Percentiles rank a stretch among this genome's conserved stretches.
phyloP scores from a whole-genome alignment of 108 stramenopile genomes.

The Cyclotella distinguenda region DNA sequence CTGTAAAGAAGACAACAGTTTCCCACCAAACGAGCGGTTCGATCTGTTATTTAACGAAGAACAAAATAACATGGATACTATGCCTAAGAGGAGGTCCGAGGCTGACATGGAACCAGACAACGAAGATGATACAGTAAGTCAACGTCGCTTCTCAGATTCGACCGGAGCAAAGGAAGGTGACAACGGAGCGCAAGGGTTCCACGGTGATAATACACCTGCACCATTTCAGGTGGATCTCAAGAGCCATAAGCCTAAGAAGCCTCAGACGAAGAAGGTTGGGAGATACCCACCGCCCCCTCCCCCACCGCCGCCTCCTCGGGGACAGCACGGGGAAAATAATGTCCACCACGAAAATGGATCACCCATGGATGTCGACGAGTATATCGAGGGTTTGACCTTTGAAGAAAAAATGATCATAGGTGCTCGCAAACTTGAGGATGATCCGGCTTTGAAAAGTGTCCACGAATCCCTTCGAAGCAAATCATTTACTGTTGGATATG shows the following conservation, averaged over 20 bases:
- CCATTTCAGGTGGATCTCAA: constrained; percentile 25
- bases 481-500: constrained; percentile 30
- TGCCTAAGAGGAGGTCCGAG: not conserved
- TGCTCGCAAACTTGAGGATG: constrained; percentile 18
- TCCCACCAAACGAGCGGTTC: no score
- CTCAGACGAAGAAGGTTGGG: constrained; percentile 8
- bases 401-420: constrained; percentile 34
- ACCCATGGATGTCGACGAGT: constrained; percentile 38
- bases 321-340: constrained; percentile 5
- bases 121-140: not conserved
- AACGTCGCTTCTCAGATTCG: constrained; percentile 1
- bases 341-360: constrained; percentile 17
- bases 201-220: not conserved
- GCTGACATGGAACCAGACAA: constrained; percentile 7
- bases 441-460: constrained; percentile 39
- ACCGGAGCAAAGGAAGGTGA: not conserved
- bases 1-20: no score
- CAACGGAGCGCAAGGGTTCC: not conserved
- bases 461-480: constrained; percentile 44
- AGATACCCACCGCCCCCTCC: constrained; percentile 39
- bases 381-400: constrained; percentile 19
- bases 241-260: constrained; percentile 10
- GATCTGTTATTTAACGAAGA: no score
- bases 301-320: constrained; percentile 27
- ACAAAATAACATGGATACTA: no score